phyloP scores from a whole-genome alignment of 768 basidiomycete genomes.

The Pisolithus albus region DNA sequence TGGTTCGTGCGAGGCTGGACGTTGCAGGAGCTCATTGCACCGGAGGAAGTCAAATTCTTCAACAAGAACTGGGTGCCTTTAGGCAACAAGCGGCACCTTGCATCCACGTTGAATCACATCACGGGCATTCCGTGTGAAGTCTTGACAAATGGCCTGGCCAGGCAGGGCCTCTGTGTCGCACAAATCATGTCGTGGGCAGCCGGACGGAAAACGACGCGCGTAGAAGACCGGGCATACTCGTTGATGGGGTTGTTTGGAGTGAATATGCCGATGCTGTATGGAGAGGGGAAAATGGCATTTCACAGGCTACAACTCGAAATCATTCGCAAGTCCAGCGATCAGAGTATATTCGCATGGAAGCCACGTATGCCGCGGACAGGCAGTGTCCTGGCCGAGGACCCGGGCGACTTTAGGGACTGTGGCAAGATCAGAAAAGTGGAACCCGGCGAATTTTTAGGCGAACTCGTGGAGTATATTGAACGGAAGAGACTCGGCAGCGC shows the following conservation, averaged over 20 bases:
- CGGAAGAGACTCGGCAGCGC: no score
- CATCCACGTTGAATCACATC: background rate
- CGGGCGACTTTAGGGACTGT: no score
- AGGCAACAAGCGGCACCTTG: background rate
- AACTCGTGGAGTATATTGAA: no score
- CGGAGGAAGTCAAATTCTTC: background rate
- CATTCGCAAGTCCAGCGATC: no score
- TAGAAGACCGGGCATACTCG: slow-evolving; percentile 14
- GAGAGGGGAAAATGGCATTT: no score
- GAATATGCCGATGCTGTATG: slow-evolving; percentile 1
- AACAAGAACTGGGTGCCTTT: background rate
- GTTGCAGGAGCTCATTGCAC: background rate
- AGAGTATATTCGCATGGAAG: no score
- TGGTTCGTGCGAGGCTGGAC: slow-evolving; percentile 2
- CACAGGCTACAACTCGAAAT: no score
- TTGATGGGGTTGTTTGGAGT: slow-evolving; percentile 11
- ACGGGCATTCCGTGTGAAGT: background rate
- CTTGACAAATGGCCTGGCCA: background rate
- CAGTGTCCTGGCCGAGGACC: no score
- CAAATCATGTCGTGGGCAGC: slow-evolving; percentile 11
- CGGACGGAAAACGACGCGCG: slow-evolving; percentile 7
- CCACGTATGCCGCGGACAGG: no score
- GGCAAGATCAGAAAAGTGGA: no score
- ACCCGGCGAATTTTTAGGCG: no score
- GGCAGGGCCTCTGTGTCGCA: background rate